Evolutionary conservation across 306 rosid species (phyloP).

Genomic region (Rosa lucieae): DNA sequence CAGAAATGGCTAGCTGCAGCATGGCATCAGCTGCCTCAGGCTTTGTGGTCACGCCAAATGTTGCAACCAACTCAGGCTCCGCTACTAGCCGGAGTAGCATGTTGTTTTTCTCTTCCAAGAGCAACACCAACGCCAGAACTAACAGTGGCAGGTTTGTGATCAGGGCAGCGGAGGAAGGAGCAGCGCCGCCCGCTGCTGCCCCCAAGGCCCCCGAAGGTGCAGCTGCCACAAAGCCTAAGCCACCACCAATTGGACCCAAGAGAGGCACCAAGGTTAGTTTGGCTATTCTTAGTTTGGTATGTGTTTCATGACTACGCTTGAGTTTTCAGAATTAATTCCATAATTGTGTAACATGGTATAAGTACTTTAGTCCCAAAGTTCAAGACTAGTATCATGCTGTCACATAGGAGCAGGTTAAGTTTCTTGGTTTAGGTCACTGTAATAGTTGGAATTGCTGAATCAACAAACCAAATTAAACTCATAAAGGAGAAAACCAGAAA

Average conservation of each 20-base stretch:
- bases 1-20: conserved; percentile 46
- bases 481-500: neutral
- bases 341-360: neutral
- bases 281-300: neutral
- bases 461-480: neutral
- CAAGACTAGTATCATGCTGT: neutral
- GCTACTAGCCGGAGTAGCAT: conserved; percentile 22
- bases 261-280: conserved; percentile 72
- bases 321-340: neutral
- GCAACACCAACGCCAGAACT: conserved; percentile 18
- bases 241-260: conserved; percentile 93
- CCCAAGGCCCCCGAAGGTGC: conserved; percentile 34
- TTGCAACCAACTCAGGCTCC: conserved; percentile 35
- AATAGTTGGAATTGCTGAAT: neutral
- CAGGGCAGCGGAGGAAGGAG: conserved; percentile 59
- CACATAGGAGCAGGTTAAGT: neutral
- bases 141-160: conserved; percentile 50
- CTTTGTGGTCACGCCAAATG: conserved; percentile 54
- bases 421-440: neutral
- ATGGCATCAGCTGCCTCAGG: conserved; percentile 87
- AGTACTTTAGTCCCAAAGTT: neutral
- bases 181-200: conserved; percentile 40
- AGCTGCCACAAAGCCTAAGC: conserved; percentile 50
- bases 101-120: conserved; percentile 45
- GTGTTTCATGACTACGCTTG: neutral